Evolutionary conservation across 179 eudicot genomes (phyloP).

Genomic region (Spergularia azorica): DNA sequence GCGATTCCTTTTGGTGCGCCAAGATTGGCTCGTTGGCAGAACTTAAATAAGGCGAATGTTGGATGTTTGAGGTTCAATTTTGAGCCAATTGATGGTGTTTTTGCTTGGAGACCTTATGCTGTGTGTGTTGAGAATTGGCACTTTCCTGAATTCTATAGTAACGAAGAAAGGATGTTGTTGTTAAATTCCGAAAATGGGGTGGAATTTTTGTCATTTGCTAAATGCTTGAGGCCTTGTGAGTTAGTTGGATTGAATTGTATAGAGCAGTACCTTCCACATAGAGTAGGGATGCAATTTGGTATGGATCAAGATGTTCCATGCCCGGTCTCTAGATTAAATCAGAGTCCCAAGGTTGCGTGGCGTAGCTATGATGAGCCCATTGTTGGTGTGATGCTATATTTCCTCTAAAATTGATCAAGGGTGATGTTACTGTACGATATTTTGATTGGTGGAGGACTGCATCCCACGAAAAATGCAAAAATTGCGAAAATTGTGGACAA

Average conservation of each 20-base stretch:
- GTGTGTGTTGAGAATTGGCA: background rate
- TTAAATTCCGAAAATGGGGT: slow-evolving; percentile 7
- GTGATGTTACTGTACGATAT: slow-evolving; percentile 9
- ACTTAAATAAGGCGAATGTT: background rate
- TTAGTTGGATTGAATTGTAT: slow-evolving; percentile 35
- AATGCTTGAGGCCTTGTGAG: slow-evolving; percentile 31
- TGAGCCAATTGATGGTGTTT: slow-evolving; percentile 14
- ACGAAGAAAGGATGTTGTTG: background rate
- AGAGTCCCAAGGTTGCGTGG: background rate
- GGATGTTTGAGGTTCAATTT: background rate
- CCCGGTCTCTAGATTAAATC: slow-evolving; percentile 4
- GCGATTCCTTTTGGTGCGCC: background rate
- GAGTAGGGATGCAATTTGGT: slow-evolving; percentile 50
- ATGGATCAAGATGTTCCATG: slow-evolving; percentile 41
- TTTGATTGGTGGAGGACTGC: slow-evolving; percentile 11
- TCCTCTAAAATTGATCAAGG: slow-evolving; percentile 1
- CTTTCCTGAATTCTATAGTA: slow-evolving; percentile 5
- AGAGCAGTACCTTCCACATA: slow-evolving; percentile 23
- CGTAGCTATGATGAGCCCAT: slow-evolving; percentile 6
- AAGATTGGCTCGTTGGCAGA: slow-evolving; percentile 15
- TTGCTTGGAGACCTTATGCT: slow-evolving; percentile 41
- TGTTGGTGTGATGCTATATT: background rate
- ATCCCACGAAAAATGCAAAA: background rate
- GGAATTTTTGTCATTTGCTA: slow-evolving; percentile 24
- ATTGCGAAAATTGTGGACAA: background rate